phyloP scores from a whole-genome alignment of 2,329 filamentous ascomycete species.

The Xylariomycetidae sp. region DNA sequence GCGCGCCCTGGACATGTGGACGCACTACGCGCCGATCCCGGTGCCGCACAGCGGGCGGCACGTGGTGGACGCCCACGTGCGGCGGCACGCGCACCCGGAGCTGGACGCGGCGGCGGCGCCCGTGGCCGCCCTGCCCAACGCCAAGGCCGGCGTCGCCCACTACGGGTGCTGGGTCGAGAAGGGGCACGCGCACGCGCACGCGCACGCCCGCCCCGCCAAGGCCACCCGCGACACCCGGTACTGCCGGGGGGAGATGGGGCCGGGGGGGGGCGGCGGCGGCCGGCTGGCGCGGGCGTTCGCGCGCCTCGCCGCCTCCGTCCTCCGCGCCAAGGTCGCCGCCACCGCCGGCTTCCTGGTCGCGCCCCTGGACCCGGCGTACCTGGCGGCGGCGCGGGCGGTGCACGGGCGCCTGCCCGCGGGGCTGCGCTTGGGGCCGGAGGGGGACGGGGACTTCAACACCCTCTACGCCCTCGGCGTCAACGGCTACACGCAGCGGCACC shows the following conservation, averaged over 20 bases:
- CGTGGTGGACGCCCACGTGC: too few species aligned
- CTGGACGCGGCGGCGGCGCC: too few species aligned
- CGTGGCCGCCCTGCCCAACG: conserved; percentile 9
- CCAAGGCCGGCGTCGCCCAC: conserved; percentile 12
- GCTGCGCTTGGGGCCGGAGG: too few species aligned
- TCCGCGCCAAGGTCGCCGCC: conserved; percentile 4
- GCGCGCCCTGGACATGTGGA: conserved; percentile 10
- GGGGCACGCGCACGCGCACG: conserved; percentile 4
- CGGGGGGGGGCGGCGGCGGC: neutral
- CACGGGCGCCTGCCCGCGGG: conserved; percentile 1
- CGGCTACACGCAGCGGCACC: conserved; percentile 9
- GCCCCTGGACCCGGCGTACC: conserved; percentile 5
- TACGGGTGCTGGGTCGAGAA: conserved; percentile 12
- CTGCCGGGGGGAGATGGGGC: too few species aligned
- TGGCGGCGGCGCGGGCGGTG: conserved; percentile 1
- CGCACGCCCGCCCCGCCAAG: conserved; percentile 1
- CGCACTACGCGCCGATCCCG: conserved; percentile 11
- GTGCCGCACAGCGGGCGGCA: too few species aligned
- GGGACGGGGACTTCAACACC: conserved; percentile 8
- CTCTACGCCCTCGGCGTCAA: conserved; percentile 11
- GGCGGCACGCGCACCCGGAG: too few species aligned
- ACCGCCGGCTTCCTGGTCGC: conserved; percentile 6
- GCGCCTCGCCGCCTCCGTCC: conserved; percentile 2
- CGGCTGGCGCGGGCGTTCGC: conserved; percentile 1
- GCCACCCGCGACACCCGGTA: conserved; percentile 1